Percentiles rank a stretch among this genome's conserved stretches.
Conservation (phyloP, 306 rosid genomes). For the Myrica gale region DNA sequence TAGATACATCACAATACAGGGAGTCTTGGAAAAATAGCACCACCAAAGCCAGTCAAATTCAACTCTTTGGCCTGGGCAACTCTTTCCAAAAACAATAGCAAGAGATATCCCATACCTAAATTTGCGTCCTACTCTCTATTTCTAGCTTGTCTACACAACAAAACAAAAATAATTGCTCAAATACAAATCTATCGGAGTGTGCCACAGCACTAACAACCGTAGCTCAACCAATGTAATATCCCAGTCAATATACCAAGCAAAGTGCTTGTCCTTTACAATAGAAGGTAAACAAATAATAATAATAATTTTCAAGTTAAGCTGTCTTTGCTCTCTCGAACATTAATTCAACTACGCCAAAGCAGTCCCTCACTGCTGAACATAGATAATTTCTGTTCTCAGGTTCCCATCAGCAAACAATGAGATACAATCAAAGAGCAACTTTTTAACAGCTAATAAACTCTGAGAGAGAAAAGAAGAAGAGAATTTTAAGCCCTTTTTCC, state of each 20-base stretch:
- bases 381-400: background rate
- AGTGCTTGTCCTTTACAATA: slow-evolving; percentile 1
- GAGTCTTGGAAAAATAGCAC: too few relatives aligned
- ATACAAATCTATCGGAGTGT: background rate
- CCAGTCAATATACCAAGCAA: slow-evolving; percentile 14
- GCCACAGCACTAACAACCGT: slow-evolving; percentile 13
- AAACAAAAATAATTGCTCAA: slow-evolving; percentile 1
- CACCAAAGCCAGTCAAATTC: background rate
- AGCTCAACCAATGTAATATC: slow-evolving; percentile 26
- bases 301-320: background rate
- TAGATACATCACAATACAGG: background rate
- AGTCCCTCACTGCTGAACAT: background rate
- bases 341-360: background rate
- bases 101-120: background rate
- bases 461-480: background rate
- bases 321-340: background rate
- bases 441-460: background rate
- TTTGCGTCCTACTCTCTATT: background rate
- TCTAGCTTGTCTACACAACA: background rate
- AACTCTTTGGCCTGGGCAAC: background rate
- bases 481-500: too few relatives aligned
- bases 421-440: background rate
- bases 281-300: background rate
- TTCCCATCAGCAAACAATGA: background rate
- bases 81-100: background rate